Percentiles rank a stretch among this genome's conserved stretches.
phyloP scores from a whole-genome alignment of 2,329 filamentous ascomycete species.

The Bisporella sp. region DNA sequence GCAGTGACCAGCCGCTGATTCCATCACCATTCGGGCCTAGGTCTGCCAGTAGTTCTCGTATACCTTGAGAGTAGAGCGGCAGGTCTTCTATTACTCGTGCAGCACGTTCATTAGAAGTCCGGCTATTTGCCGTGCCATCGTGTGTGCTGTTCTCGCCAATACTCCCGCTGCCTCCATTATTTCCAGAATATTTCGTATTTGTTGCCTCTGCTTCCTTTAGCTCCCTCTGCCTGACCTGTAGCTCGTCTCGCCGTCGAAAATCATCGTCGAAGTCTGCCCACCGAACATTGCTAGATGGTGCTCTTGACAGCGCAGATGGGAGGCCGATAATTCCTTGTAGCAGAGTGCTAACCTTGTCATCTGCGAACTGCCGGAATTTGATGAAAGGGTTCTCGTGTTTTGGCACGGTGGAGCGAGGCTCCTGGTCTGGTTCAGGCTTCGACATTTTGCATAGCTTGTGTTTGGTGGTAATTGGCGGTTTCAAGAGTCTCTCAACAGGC shows the following conservation, averaged over 20 bases:
- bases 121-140: too few relatives aligned
- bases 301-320: conserved; percentile 23
- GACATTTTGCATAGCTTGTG: not conserved
- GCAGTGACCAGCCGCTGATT: conserved; percentile 16
- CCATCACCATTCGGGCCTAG: conserved; percentile 2
- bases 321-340: conserved; percentile 27
- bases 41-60: too few relatives aligned
- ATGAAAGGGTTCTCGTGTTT: conserved; percentile 25
- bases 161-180: not conserved
- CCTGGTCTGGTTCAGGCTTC: conserved; percentile 12
- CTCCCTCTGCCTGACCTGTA: conserved; percentile 12
- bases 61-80: conserved; percentile 20
- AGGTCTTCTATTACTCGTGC: conserved; percentile 7
- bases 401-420: conserved; percentile 7
- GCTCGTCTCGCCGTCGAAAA: conserved; percentile 19
- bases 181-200: conserved; percentile 7
- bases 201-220: conserved; percentile 14
- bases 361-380: conserved; percentile 24
- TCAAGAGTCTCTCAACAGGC: too few relatives aligned
- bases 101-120: too few relatives aligned
- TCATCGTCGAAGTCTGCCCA: conserved; percentile 24
- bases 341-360: conserved; percentile 23
- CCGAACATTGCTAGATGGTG: conserved; percentile 8
- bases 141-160: not conserved
- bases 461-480: not conserved